Conservation (phyloP, 163 green algal species). For the Scenedesmus sp. region DNA sequence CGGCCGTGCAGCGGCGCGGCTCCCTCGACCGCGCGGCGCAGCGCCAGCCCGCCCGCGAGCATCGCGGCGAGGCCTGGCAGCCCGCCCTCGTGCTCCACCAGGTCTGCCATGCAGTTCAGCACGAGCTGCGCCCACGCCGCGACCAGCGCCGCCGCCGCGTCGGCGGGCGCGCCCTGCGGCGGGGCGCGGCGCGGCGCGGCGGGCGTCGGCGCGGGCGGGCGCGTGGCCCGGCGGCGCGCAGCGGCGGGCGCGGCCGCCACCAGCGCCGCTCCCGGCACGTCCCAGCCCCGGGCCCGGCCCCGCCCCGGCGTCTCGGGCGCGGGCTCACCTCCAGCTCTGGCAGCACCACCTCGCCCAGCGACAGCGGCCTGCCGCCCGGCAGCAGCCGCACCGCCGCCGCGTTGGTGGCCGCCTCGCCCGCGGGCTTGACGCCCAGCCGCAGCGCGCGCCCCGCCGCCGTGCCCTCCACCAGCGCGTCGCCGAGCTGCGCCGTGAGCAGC, state of each 20-base stretch:
- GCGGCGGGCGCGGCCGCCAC: too few relatives aligned
- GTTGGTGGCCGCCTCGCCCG: background rate
- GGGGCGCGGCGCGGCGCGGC: too few relatives aligned
- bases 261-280: background rate
- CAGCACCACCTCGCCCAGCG: conserved; percentile 7
- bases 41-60: background rate
- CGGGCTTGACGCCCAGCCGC: background rate
- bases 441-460: background rate
- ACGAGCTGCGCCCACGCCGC: conserved; percentile 32
- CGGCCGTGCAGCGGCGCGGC: background rate
- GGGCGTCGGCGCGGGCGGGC: too few relatives aligned
- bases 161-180: background rate
- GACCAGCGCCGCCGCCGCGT: background rate
- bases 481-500: conserved; percentile 41
- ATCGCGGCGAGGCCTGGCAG: conserved; percentile 7
- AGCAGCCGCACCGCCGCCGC: conserved; percentile 14
- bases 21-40: background rate
- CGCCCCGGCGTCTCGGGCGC: too few relatives aligned
- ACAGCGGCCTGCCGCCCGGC: background rate
- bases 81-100: conserved; percentile 14
- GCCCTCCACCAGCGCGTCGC: background rate
- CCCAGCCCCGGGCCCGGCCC: too few relatives aligned
- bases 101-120: conserved; percentile 47
- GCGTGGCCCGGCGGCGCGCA: too few relatives aligned
- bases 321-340: conserved; percentile 18